Percentiles rank a stretch among this genome's conserved stretches.
phyloP scores from a whole-genome alignment of 2,329 filamentous ascomycete species.

The Aspergillus sp. region DNA sequence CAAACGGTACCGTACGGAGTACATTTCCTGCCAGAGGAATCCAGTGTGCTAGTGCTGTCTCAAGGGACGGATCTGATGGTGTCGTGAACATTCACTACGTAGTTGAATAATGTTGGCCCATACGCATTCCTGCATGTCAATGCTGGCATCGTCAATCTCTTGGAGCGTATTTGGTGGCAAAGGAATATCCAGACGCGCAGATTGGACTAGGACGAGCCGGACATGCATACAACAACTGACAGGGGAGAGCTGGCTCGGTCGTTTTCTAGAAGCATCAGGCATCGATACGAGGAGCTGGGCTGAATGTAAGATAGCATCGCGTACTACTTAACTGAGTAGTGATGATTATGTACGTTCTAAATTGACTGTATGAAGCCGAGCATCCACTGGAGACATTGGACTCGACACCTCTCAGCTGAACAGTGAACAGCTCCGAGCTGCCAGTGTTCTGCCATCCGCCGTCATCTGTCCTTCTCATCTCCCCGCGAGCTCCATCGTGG shows the following conservation, averaged over 20 bases:
- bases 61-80: background rate
- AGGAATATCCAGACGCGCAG: background rate
- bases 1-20: background rate
- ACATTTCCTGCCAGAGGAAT: background rate
- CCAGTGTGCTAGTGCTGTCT: constrained; percentile 1
- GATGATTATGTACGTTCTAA: background rate
- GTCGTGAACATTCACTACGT: background rate
- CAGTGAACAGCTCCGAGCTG: background rate
- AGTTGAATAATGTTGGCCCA: background rate
- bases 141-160: constrained; percentile 1
- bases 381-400: background rate
- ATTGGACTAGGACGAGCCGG: background rate
- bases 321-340: no score
- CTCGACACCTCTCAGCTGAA: background rate
- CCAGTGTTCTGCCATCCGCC: background rate
- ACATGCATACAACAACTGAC: background rate
- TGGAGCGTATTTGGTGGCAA: background rate
- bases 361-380: background rate
- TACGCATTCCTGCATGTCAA: constrained; percentile 3
- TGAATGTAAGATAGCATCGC: background rate
- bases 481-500: background rate
- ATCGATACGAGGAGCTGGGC: background rate
- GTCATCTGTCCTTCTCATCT: background rate
- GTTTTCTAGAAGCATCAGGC: background rate
- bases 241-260: background rate